Evolutionary conservation across 2,329 filamentous ascomycete genomes (phyloP), one percentile per base, ranked within the genome.

Genomic region (Diaporthe sp.): DNA sequence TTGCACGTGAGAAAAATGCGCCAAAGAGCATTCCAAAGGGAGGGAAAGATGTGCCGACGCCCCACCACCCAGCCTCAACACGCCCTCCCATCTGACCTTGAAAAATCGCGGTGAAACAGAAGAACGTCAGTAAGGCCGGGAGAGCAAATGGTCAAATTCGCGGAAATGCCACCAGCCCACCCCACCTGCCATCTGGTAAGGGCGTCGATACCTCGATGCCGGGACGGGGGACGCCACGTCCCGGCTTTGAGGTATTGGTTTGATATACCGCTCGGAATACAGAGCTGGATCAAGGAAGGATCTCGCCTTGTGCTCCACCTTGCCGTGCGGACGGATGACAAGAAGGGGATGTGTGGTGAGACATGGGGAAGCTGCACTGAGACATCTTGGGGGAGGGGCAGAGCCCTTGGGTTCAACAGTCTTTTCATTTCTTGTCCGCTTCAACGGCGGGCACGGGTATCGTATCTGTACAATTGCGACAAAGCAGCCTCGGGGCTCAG

Each of bases 281-380:
- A 93, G 90, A 92, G 91, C 89, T 87, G 86, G 82, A 81, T 88
- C 91, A 93, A 93, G 91, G 91, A 93, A 91, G 86, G 86, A 83
- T 91, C 91, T 93, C 90, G 90, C 91, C 91, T 93, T 93, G 91
- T 90, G 90, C 91, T 93, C 91, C 91, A 93, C 91, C 91, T 91
- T 88, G 90, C 90, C 91, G 90, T 91, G 91, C 91, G 91, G 90
- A 90, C 67, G 55, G 34, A 44, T n/a, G 37, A 37, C 34, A 49
- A 53, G 22, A 57, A 59, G 55, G 28, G 69, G 72, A 62, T 59
- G 70, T 51, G 25, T 58, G 53, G 61, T 57, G 51, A 61, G 44
- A 76, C 65, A 72, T 76, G 71, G 73, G 65, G 75, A 70, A 58
- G 59, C 58, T 53, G 61, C 65, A 65, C 73, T 68, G n/a, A 72